Evolutionary conservation across 768 basidiomycete species (phyloP).

Genomic region (Strobilomyces dryophilus): DNA sequence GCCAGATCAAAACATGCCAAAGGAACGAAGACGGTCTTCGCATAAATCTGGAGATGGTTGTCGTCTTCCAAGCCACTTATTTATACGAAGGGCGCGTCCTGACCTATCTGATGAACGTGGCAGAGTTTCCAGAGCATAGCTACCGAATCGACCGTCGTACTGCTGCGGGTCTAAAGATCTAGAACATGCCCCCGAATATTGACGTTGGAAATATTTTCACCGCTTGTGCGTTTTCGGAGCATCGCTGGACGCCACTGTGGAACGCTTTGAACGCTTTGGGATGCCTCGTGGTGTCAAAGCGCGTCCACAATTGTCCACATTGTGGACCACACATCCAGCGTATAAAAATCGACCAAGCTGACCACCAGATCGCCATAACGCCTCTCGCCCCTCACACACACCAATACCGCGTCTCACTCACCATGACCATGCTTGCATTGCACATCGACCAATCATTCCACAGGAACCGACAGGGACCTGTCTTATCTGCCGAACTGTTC

Average conservation of each 20-base stretch:
- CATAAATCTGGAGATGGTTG: neutral
- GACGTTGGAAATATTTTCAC: neutral
- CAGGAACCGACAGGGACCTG: slow-evolving; percentile 6
- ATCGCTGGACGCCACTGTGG: slow-evolving; percentile 12
- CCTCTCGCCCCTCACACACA: neutral
- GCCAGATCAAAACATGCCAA: neutral
- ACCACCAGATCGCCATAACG: neutral
- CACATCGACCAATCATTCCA: slow-evolving; percentile 11
- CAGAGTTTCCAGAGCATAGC: neutral
- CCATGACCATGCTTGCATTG: slow-evolving; percentile 6
- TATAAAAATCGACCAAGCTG: slow-evolving; percentile 17
- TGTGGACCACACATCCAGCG: neutral
- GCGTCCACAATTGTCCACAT: slow-evolving; percentile 25
- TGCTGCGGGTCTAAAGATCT: neutral
- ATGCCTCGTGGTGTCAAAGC: slow-evolving; percentile 29
- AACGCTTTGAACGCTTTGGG: slow-evolving; percentile 8
- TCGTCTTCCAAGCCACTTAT: neutral
- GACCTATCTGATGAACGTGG: neutral
- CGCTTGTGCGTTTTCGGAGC: slow-evolving; percentile 2
- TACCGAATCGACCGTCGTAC: neutral
- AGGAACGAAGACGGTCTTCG: neutral
- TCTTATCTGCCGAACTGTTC: slow-evolving; percentile 13
- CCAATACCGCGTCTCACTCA: neutral
- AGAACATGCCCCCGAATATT: neutral
- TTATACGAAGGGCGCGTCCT: neutral